Evolutionary conservation across 768 basidiomycete species (phyloP).

Genomic region (Sutorius australiensis): DNA sequence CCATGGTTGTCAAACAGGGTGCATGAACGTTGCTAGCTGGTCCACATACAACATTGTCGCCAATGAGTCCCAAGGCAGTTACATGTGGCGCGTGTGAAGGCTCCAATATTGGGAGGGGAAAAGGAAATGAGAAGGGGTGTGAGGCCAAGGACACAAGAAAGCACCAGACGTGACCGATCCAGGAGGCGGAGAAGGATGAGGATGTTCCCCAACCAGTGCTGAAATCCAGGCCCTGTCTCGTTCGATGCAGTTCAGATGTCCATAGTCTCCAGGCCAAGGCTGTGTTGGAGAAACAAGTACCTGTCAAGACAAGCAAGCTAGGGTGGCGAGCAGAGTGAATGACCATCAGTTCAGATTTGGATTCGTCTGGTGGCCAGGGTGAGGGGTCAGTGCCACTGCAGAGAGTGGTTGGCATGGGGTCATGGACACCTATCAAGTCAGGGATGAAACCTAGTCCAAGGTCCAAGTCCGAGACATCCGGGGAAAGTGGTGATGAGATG

Average conservation of each 20-base stretch:
- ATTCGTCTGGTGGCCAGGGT: not conserved
- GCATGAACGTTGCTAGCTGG: too few species aligned
- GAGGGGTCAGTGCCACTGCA: conserved; percentile 12
- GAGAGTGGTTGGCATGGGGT: not conserved
- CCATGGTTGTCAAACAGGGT: too few species aligned
- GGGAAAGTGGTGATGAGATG: conserved; percentile 1
- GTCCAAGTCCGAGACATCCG: conserved; percentile 4
- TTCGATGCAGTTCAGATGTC: not conserved
- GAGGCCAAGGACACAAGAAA: not conserved
- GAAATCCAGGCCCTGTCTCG: not conserved
- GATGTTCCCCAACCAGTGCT: not conserved
- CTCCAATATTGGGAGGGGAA: not conserved
- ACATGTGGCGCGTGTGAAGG: not conserved
- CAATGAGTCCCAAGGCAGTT: too few species aligned
- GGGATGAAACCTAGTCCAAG: conserved; percentile 26
- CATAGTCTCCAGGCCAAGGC: not conserved
- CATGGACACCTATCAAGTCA: conserved; percentile 23
- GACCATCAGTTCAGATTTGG: not conserved
- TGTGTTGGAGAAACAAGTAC: not conserved
- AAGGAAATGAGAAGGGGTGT: not conserved
- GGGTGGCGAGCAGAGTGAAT: not conserved
- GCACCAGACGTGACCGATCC: not conserved
- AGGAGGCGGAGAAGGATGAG: not conserved
- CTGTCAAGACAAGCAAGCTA: not conserved
- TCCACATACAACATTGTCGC: too few species aligned